Conservation (phyloP, 2,329 filamentous ascomycete genomes). For the Alternaria rosae region DNA sequence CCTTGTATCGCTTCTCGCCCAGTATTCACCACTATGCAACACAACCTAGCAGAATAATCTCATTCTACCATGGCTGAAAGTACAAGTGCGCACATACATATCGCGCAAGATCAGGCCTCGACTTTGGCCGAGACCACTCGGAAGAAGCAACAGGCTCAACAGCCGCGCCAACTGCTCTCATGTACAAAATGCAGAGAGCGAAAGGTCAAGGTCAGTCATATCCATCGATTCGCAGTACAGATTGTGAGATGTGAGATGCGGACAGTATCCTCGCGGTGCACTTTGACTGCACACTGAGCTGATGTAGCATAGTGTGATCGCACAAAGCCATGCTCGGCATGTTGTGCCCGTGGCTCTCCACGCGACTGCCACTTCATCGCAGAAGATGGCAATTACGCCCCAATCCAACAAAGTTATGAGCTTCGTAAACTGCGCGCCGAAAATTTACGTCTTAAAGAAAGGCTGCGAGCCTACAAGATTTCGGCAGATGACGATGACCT, state of each 20-base stretch:
- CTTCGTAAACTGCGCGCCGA: constrained; percentile 56
- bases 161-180: constrained; percentile 55
- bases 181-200: constrained; percentile 59
- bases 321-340: constrained; percentile 59
- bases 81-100: constrained; percentile 22
- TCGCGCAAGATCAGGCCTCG: constrained; percentile 15
- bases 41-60: background rate
- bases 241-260: background rate
- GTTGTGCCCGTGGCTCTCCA: constrained; percentile 57
- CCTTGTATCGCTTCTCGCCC: background rate
- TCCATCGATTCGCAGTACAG: background rate
- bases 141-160: constrained; percentile 50
- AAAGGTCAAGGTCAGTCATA: constrained; percentile 56
- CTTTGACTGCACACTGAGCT: background rate
- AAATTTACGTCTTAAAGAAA: constrained; percentile 55
- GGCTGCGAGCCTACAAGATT: constrained; percentile 44
- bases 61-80: constrained; percentile 9
- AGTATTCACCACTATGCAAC: background rate
- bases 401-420: constrained; percentile 58
- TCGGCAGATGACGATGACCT: constrained; percentile 51
- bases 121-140: constrained; percentile 20
- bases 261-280: background rate
- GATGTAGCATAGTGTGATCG: constrained; percentile 53
- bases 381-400: constrained; percentile 56
- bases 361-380: constrained; percentile 58